Evolutionary conservation across 2,329 filamentous ascomycete genomes (phyloP), one percentile per base, ranked within the genome.

Genomic region (Aureobasidium sp.): DNA sequence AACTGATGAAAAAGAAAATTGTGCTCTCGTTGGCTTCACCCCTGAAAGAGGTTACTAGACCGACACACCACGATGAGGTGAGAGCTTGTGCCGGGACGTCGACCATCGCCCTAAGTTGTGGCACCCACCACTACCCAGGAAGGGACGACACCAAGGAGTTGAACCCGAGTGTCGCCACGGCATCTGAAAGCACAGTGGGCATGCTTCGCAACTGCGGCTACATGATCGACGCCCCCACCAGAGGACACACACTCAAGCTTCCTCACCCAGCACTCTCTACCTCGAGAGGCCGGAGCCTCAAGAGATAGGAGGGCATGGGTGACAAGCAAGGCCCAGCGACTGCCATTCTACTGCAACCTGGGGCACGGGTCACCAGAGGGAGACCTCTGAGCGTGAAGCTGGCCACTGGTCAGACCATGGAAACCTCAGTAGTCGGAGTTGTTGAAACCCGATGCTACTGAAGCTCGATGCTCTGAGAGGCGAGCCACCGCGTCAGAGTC

Each of bases 21-120:
- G 34, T 53, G 49, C 49, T 53, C 49, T 39, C 49, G 49, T 53
- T 53, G 25, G 49, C 49, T 53, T 53, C 49, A 41, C 49, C 36
- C 13, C 36, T 25, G 49, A 53, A 37, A 41, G 49, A 37, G 25
- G 36, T 21, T 53, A 53, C 49, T 53, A 41, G 49, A 53, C 49
- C 49, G 49, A n/a, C 25, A 53, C 49, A 53, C 49, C 49, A 53
- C 49, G 49, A 14, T 53, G 49, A 53, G 49, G 49, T 53, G 49
- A 39, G 49, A 53, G 49, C 49, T 53, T 41, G 49, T 39, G 25
- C 49, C 49, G 49, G 49, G 49, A 41, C 30, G 25, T 13, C 49
- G 9, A n/a, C 9, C 8, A n/a, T 14, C 13, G 48, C 32, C 48
- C 13, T 36, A 9, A 34, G 42, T 9, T 14, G 42, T 37, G 21